Evolutionary conservation across 768 basidiomycete genomes (phyloP).

Genomic region (Lactarius hengduanensis): DNA sequence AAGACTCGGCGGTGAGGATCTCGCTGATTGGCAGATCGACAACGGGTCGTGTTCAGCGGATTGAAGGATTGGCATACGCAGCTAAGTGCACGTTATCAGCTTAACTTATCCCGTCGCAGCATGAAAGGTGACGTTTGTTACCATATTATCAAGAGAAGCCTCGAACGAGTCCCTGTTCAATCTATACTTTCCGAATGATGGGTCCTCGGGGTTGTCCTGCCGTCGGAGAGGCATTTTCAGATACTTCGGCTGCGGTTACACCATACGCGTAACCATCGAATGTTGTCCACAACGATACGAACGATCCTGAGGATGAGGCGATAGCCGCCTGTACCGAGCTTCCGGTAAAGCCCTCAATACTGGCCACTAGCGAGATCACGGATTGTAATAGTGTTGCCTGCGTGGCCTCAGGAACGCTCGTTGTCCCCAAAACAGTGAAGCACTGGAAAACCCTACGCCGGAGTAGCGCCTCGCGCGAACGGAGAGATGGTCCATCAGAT

Average conservation of each 20-base stretch:
- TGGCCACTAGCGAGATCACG: slow-evolving; percentile 77
- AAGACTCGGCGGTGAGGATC: slow-evolving; percentile 39
- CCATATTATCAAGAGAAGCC: slow-evolving; percentile 73
- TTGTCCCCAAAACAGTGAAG: slow-evolving; percentile 77
- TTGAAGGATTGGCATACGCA: slow-evolving; percentile 74
- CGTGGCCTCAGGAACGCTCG: slow-evolving; percentile 77
- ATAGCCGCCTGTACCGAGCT: slow-evolving; percentile 92
- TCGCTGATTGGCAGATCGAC: slow-evolving; percentile 57
- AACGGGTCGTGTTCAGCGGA: slow-evolving; percentile 87
- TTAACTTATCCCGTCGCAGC: background rate
- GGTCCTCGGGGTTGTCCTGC: slow-evolving; percentile 34
- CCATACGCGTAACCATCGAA: slow-evolving; percentile 92
- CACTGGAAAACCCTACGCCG: slow-evolving; percentile 87
- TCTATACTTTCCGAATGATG: slow-evolving; percentile 44
- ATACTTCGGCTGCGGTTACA: slow-evolving; percentile 66
- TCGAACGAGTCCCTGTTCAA: slow-evolving; percentile 80
- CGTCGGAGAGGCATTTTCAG: slow-evolving; percentile 41
- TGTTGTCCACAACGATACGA: slow-evolving; percentile 82
- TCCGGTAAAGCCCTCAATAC: slow-evolving; percentile 78
- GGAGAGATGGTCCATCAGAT: slow-evolving; percentile 54
- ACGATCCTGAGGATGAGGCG: slow-evolving; percentile 77
- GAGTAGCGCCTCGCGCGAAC: slow-evolving; percentile 79
- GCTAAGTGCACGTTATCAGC: slow-evolving; percentile 40
- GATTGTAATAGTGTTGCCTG: slow-evolving; percentile 81
- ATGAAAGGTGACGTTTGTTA: slow-evolving; percentile 39